phyloP scores from a whole-genome alignment of 257 asterid species.

The Paraleonurus japonicus region DNA sequence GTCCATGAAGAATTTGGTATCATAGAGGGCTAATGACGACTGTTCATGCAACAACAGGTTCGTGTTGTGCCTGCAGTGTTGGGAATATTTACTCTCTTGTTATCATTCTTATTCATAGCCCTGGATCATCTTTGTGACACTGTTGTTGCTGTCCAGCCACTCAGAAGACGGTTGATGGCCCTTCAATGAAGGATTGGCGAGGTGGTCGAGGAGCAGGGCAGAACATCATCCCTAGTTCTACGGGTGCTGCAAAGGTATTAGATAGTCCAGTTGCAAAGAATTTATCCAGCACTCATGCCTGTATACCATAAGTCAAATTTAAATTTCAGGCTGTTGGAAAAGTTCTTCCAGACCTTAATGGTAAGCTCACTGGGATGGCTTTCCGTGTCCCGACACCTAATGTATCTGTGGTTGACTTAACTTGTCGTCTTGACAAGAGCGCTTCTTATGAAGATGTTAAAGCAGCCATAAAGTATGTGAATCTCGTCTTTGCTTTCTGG shows the following conservation, averaged over 20 bases:
- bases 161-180: conserved; percentile 98
- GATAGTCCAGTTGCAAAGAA: not conserved
- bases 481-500: not conserved
- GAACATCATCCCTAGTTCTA: conserved; percentile 97
- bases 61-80: not conserved
- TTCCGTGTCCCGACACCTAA: conserved; percentile 98
- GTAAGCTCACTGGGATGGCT: conserved; percentile 99
- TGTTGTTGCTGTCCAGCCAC: conserved; percentile 66
- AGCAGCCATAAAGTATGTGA: conserved; percentile 79
- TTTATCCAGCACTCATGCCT: not conserved
- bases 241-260: conserved; percentile 98
- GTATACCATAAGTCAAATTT: not conserved
- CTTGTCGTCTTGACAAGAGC: conserved; percentile 84
- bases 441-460: conserved; percentile 97
- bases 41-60: conserved; percentile 99
- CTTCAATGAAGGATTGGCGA: conserved; percentile 98
- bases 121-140: conserved; percentile 20
- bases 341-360: conserved; percentile 97
- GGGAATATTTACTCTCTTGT: not conserved
- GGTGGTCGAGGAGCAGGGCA: conserved; percentile 99
- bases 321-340: conserved; percentile 89
- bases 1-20: conserved; percentile 99
- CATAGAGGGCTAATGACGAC: conserved; percentile 93
- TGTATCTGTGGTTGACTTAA: conserved; percentile 95
- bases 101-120: conserved; percentile 21